Conservation (phyloP, 2,329 filamentous ascomycete species). For the Pezicula carpinea region DNA sequence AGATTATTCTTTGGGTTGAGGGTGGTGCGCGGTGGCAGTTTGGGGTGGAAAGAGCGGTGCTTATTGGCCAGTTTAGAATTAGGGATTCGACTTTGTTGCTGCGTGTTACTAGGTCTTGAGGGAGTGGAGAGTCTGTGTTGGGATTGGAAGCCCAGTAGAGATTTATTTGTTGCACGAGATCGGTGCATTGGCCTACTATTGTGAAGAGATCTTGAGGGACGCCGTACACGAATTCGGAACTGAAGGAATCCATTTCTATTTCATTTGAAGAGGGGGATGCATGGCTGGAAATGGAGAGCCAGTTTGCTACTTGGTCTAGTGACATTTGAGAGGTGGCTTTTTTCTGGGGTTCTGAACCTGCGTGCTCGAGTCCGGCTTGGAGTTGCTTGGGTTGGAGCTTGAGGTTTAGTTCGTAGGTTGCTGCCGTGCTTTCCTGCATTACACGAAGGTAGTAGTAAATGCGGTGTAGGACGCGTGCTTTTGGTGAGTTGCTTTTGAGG, state of each 20-base stretch:
- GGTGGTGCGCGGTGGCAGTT: background rate
- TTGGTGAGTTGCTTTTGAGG: background rate
- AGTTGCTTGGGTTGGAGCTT: background rate
- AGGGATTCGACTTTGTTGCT: background rate
- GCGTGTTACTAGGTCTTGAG: background rate
- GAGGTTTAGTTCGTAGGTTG: background rate
- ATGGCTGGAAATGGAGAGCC: background rate
- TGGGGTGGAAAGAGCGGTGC: background rate
- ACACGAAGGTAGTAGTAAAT: background rate
- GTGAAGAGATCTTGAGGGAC: conserved; percentile 1
- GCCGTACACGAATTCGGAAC: background rate
- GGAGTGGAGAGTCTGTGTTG: background rate
- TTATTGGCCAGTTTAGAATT: background rate
- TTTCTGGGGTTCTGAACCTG: background rate
- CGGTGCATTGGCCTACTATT: background rate
- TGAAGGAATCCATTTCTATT: background rate
- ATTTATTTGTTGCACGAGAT: background rate
- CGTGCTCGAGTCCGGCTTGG: no score
- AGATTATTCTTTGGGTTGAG: background rate
- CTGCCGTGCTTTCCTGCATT: background rate
- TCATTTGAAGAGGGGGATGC: no score
- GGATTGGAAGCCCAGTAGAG: background rate
- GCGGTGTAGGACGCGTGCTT: background rate
- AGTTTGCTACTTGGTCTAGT: background rate
- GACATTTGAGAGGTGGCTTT: background rate